Evolutionary conservation across 148 eudicot genomes (phyloP).

Genomic region (Rhododendron molle): DNA sequence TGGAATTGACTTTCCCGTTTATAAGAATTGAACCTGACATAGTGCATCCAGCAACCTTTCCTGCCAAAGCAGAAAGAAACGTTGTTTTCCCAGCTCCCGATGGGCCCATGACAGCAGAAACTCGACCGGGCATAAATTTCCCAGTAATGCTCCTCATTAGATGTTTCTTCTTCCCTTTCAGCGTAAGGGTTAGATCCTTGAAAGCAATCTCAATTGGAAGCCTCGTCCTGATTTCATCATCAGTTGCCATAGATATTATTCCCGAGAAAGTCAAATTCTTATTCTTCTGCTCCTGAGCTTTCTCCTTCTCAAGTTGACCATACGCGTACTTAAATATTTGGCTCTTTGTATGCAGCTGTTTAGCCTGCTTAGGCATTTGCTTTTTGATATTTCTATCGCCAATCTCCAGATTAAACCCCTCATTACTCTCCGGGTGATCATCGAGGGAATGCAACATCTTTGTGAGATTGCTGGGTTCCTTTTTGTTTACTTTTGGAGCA

Average conservation of each 20-base stretch:
- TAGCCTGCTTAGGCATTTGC: slow-evolving; percentile 36
- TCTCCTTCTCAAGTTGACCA: slow-evolving; percentile 87
- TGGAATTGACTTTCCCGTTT: slow-evolving; percentile 56
- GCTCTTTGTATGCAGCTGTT: slow-evolving; percentile 65
- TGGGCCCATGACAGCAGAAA: slow-evolving; percentile 91
- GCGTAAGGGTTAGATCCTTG: slow-evolving; percentile 69
- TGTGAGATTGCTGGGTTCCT: slow-evolving; percentile 45
- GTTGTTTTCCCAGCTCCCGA: slow-evolving; percentile 94
- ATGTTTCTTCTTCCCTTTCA: slow-evolving; percentile 61
- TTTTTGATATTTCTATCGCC: slow-evolving; percentile 62
- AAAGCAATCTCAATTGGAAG: slow-evolving; percentile 69
- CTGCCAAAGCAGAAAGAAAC: slow-evolving; percentile 67
- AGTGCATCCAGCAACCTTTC: slow-evolving; percentile 60
- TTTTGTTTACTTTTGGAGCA: slow-evolving; percentile 44
- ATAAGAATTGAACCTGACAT: slow-evolving; percentile 58
- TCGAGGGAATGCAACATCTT: slow-evolving; percentile 65
- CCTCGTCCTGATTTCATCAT: slow-evolving; percentile 49
- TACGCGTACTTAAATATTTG: slow-evolving; percentile 88
- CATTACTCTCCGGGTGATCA: slow-evolving; percentile 46
- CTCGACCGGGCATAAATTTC: slow-evolving; percentile 73
- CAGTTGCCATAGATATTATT: slow-evolving; percentile 71
- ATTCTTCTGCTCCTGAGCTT: slow-evolving; percentile 63
- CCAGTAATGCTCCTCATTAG: slow-evolving; percentile 65
- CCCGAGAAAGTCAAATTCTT: slow-evolving; percentile 69
- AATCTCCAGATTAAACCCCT: slow-evolving; percentile 55